Evolutionary conservation across 257 asterid species (phyloP).

Genomic region (Haberlea rhodopensis): DNA sequence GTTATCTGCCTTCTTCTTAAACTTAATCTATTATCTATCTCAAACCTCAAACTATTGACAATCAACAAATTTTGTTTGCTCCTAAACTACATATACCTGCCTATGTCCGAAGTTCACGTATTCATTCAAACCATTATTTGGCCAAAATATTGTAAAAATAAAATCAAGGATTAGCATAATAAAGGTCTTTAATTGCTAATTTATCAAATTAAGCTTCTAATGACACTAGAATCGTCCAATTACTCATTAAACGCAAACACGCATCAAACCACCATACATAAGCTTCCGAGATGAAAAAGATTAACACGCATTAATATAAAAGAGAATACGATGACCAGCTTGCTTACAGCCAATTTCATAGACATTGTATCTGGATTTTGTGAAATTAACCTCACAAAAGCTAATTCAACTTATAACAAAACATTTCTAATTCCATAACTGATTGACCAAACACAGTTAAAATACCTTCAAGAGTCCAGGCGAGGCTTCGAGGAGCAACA

Average conservation of each 20-base stretch:
- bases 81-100: neutral
- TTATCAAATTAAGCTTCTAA: neutral
- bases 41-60: neutral
- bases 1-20: too few species aligned
- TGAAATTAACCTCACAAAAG: neutral
- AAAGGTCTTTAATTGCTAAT: neutral
- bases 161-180: constrained; percentile 1
- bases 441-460: constrained; percentile 4
- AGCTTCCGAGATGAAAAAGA: neutral
- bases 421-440: neutral
- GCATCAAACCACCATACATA: neutral
- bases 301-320: neutral
- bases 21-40: neutral
- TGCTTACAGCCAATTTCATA: neutral
- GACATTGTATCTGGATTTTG: neutral
- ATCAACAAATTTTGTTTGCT: neutral
- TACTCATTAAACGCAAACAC: constrained; percentile 19
- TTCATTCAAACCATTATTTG: neutral
- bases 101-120: neutral
- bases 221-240: neutral
- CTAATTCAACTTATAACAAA: too few species aligned
- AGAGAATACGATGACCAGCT: neutral
- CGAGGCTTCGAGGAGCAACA: constrained; percentile 60
- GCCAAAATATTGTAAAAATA: neutral
- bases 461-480: constrained; percentile 88